Conservation (phyloP, 164 flowering plant genomes). For the Magnolia sinica region DNA sequence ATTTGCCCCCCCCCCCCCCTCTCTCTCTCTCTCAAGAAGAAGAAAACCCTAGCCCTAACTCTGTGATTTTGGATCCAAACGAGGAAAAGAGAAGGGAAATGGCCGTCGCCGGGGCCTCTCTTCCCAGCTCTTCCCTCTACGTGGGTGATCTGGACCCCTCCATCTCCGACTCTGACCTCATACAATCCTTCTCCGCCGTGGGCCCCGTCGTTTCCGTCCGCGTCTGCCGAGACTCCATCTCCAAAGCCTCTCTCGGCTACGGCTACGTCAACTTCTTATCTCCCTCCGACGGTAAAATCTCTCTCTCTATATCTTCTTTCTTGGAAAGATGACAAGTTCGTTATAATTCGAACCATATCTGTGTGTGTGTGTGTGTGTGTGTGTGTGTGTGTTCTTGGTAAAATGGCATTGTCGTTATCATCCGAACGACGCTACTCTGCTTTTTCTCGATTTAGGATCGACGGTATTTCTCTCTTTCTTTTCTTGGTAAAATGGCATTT, state of each 20-base stretch:
- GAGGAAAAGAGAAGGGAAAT: not conserved
- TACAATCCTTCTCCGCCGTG: not conserved
- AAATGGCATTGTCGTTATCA: no score
- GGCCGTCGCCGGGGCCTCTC: not conserved
- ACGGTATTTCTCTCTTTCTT: no score
- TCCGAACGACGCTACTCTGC: no score
- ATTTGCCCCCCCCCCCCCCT: not conserved
- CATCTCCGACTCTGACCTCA: not conserved
- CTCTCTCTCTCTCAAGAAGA: not conserved
- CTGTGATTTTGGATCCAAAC: not conserved
- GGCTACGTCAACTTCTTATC: slow-evolving; percentile 6
- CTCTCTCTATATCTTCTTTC: not conserved
- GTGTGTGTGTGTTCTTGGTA: no score
- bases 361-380: no score
- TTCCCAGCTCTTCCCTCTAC: slow-evolving; percentile 8
- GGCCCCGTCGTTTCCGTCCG: not conserved
- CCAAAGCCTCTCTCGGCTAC: slow-evolving; percentile 1
- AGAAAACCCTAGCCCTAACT: not conserved
- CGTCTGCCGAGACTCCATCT: slow-evolving; percentile 5
- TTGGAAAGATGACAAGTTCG: no score
- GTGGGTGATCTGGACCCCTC: slow-evolving; percentile 9
- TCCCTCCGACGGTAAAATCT: slow-evolving; percentile 1
- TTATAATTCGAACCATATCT: no score
- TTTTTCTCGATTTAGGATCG: no score
- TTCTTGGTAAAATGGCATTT: no score